Evolutionary conservation across 2,329 filamentous ascomycete species (phyloP), one percentile per base, ranked within the genome.

Genomic region (Arthrobotrys pseudoclavata): DNA sequence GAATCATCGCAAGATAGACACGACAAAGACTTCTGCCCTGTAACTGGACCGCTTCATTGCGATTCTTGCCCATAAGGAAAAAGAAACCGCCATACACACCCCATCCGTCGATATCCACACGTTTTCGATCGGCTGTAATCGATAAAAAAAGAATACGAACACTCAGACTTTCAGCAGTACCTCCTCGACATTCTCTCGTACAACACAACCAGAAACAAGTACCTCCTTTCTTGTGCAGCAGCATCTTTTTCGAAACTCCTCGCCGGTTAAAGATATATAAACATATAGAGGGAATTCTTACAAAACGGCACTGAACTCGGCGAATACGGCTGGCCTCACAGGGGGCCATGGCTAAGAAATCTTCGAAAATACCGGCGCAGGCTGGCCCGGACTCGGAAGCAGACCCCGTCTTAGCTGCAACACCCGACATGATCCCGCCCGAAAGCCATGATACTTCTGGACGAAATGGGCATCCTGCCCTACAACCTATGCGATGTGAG

Each of bases 21-120:
- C 74, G 74, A 71, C 67, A 77, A 77, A 77, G 74, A 77, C 74
- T 77, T 77, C 74, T 77, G 66, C 74, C 70, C 53, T 70, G 42
- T n/a, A 50, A 47, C 37, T 37, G 67, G 53, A 66, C 50, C 53
- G 74, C 67, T 61, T 68, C 53, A 48, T 37, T 71, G 74, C 67
- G 67, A 77, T 68, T 70, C 72, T 50, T 48, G 37, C 62, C 70
- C 37, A 66, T 63, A 47, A 52, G 42, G 12, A 50, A 50, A 50
- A 50, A 50, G 22, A 24, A 10, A 24, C 47, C 45, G 13, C n/a
- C 12, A n/a, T 3, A 24, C 22, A 62, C 37, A 13, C 20, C 20
- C 10, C 29, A 37, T 7, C 31, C 9, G n/a, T 50, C 22, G 22
- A 18, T 26, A 50, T 26, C 22, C 12, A 15, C 20, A 26, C 47